Conservation (phyloP, 208 protist genomes). For the Borovskyia barvae region DNA sequence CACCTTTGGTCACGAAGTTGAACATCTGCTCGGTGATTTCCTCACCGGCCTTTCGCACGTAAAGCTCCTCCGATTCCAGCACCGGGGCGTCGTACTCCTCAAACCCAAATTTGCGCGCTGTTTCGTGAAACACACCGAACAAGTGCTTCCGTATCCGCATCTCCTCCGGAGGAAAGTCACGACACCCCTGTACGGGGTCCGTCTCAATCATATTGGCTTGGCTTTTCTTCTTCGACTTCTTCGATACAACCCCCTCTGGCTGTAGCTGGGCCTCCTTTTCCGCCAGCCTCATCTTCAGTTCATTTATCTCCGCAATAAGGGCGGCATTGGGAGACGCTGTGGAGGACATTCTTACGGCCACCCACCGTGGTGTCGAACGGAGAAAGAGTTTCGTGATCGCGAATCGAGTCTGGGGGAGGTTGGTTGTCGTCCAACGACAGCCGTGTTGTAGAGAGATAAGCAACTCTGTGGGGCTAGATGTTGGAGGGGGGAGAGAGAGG, state of each 20-base stretch:
- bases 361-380: constrained; percentile 3
- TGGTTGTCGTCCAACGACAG: too few species aligned
- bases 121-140: constrained; percentile 88
- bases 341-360: constrained; percentile 11
- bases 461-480: too few species aligned
- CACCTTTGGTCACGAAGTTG: constrained; percentile 95
- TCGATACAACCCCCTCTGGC: constrained; percentile 39
- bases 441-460: too few species aligned
- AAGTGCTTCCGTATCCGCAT: constrained; percentile 92
- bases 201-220: constrained; percentile 85
- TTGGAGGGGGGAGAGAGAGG: neutral
- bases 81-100: constrained; percentile 97
- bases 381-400: constrained; percentile 27
- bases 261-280: constrained; percentile 46
- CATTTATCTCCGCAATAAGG: constrained; percentile 62
- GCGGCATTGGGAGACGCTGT: constrained; percentile 28
- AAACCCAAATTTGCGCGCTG: constrained; percentile 87
- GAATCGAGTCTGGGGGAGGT: too few species aligned
- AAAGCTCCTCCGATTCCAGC: constrained; percentile 92
- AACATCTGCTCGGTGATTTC: constrained; percentile 97
- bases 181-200: constrained; percentile 92
- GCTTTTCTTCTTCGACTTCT: constrained; percentile 90
- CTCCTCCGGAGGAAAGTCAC: constrained; percentile 95
- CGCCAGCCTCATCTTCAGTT: constrained; percentile 51
- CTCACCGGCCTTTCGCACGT: constrained; percentile 94